Base-by-base conservation (phyloP, 2,329 filamentous ascomycete species). In the Macroventuria anomochaeta region DNA sequence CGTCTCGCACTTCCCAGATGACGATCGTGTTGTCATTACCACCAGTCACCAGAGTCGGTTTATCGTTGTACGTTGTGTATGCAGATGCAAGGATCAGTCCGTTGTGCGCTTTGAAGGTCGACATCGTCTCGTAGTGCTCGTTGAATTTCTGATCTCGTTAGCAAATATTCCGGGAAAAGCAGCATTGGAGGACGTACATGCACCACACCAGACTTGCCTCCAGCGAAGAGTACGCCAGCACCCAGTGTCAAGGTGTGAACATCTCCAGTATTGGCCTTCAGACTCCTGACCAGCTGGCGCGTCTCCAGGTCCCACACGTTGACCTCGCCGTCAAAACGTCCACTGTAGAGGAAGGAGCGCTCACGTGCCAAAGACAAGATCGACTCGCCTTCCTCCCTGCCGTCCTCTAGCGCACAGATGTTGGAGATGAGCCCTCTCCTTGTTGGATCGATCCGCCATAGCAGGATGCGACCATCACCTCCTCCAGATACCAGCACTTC, bases 261-360 rank as follows among this genome's bases (percentile, higher is more conserved):
- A 71, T 97, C 91, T 36, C 87, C 88, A 28, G 85, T 85, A 63
- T 92, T 89, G 0, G 88, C 86, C 69, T 89, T 92, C 68, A 99
- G 88, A 15, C 91, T 92, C 52, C 95, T 84, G 37, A 99, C 82
- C 41, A 95, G 87, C 75, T 99, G 95, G 47, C 89, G 87, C 0
- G 95, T 97, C 70, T 97, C 93, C 12, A 99, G 81, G 71, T 99
- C 96, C 93, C 96, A 99, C 10, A 99, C 85, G 71, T 97, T 93
- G 55, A 99, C 86, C 43, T 96, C 85, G 18, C 95, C 96, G 32
- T 90, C 87, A 1, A 92, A 84, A 63, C 96, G 89, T 39, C 95
- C 95, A 54, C 90, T 91, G 70, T 97, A 99, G 4, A 99, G 81
- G 61, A 99, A 96, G 0, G 92, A 93, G 0, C 91, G 92, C 58